Conservation (phyloP, 1,139 yeast species). For the Hanseniaspora uvarum region DNA sequence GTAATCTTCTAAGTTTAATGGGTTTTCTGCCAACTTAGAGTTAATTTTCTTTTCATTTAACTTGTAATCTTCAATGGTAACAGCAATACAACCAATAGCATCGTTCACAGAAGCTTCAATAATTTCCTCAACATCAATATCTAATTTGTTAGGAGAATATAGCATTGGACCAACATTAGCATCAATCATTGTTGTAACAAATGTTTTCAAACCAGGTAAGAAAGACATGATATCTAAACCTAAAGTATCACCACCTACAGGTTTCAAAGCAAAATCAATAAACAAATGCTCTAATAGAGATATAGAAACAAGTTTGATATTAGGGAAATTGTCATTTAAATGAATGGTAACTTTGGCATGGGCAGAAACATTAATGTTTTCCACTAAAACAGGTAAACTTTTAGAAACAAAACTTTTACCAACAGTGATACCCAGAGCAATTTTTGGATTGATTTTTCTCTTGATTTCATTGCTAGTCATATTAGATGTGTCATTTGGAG, state of each 20-base stretch:
- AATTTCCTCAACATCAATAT: conserved; percentile 60
- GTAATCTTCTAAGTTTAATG: conserved; percentile 7
- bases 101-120: conserved; percentile 55
- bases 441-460: conserved; percentile 65
- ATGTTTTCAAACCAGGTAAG: conserved; percentile 67
- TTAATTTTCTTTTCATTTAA: conserved; percentile 29
- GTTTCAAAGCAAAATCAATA: conserved; percentile 68
- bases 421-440: conserved; percentile 64
- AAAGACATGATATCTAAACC: conserved; percentile 77
- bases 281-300: conserved; percentile 68
- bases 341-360: conserved; percentile 56
- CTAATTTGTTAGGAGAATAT: conserved; percentile 74
- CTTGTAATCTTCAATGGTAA: conserved; percentile 41
- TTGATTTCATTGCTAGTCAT: conserved; percentile 67
- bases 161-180: conserved; percentile 62
- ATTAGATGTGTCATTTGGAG: conserved; percentile 72
- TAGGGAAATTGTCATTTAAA: conserved; percentile 58
- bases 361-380: conserved; percentile 67
- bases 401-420: conserved; percentile 72
- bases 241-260: conserved; percentile 79
- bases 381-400: conserved; percentile 63
- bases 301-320: conserved; percentile 57
- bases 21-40: background rate
- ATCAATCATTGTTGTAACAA: conserved; percentile 60
- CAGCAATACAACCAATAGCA: conserved; percentile 57